Base-by-base conservation (phyloP, 768 basidiomycete genomes). In the Tylopilus cervinicoccineus region DNA sequence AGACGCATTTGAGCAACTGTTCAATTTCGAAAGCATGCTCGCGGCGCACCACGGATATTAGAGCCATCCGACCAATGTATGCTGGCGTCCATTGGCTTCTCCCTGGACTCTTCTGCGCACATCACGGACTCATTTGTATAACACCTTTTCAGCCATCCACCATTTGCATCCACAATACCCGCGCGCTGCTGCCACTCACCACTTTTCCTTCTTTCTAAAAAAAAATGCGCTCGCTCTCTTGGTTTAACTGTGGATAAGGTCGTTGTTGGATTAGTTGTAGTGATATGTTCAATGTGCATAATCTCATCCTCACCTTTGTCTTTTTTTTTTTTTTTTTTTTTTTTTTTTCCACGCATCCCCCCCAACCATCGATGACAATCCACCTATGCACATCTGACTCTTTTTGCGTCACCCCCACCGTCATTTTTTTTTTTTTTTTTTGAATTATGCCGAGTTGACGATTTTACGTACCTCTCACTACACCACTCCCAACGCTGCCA, bases 221-320 rank as follows among this genome's bases (percentile, higher is more conserved):
- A 37, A 61, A 62, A 56, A 59, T 43, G 52, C 55, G 50, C 48
- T 48, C 33, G 51, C n/a, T 11, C 45, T 54, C 62, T 67, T 63
- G 65, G 62, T 57, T 65, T 53, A 51, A 57, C 16, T 68, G 65
- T 67, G 65, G 65, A 67, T 67, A 67, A 59, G 16, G 38, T 54
- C 57, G 55, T 68, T 68, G 67, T 69, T 67, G 58, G 50, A 68
- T 67, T 68, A 67, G 58, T 43, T 67, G 61, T 67, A 61, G 60
- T 68, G 54, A 60, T 67, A 61, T 50, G 31, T 59, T 56, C 48
- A 43, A 42, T 66, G 66, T 68, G 46, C 51, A 65, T 65, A 64
- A 31, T 44, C 39, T 37, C 56, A 59, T 39, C 62, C 66, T 57
- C 59, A 57, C 53, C 22, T 66, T 42, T 34, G n/a, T n/a, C n/a